A percentile compares a stretch with the other conserved stretches of the same genome.
phyloP scores from a whole-genome alignment of 805 yeast genomes.

The Wickerhamiella sergipiensis region DNA sequence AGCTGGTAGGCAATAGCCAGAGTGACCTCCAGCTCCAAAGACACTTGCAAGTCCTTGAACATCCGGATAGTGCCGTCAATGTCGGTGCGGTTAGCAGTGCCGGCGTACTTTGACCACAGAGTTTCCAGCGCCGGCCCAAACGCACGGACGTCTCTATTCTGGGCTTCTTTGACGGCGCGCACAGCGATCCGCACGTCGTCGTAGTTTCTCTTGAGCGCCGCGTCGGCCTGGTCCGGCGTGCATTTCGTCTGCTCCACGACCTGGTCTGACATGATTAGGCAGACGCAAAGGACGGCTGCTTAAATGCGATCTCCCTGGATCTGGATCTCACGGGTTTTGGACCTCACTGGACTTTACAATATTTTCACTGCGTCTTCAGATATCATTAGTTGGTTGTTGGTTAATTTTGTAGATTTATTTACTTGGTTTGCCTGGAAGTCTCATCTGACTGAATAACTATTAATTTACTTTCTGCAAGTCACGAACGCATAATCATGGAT shows the following conservation, averaged over 20 bases:
- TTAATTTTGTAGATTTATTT: too few relatives aligned
- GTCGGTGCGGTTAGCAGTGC: constrained; percentile 32
- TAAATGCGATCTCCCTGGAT: too few relatives aligned
- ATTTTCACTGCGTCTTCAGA: too few relatives aligned
- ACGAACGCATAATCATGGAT: not conserved
- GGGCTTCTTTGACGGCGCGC: too few relatives aligned
- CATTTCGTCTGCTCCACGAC: not conserved
- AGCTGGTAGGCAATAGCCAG: constrained; percentile 59
- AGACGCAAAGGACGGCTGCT: not conserved
- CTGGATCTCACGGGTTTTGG: too few relatives aligned
- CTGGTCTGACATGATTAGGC: not conserved
- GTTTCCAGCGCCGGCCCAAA: not conserved
- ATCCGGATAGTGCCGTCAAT: constrained; percentile 66
- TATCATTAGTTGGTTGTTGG: too few relatives aligned
- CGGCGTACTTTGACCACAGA: not conserved
- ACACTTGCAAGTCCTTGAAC: constrained; percentile 50
- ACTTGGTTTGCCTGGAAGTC: too few relatives aligned
- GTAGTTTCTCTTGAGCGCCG: not conserved
- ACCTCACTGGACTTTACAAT: too few relatives aligned
- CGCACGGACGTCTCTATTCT: not conserved
- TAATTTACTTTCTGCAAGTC: too few relatives aligned
- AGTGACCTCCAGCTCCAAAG: constrained; percentile 62
- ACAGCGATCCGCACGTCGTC: not conserved
- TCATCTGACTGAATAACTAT: too few relatives aligned
- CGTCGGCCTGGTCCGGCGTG: not conserved